These are phyloP conservation scores for Jacaranda mimosifolia DNA, from an alignment of 257 asterid genomes.

Conservation along the genomic window DNA sequence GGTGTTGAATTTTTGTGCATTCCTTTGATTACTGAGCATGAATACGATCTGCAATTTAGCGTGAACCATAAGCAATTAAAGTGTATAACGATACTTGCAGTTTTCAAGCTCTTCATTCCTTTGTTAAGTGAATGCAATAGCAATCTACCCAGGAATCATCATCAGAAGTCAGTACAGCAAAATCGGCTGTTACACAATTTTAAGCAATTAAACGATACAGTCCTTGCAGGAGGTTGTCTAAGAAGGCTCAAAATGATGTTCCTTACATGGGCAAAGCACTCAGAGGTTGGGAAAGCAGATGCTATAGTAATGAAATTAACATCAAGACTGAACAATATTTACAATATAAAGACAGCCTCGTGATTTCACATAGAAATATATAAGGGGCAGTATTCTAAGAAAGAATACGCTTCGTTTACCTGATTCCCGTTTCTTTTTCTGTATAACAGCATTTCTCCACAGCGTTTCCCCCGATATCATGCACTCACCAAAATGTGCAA, in stretches of 20 bases:
- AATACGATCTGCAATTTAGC: not conserved
- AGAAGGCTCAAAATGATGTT: not conserved
- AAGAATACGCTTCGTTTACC: slow-evolving; percentile 48
- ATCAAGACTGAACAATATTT: slow-evolving; percentile 7
- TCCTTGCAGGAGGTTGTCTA: not conserved
- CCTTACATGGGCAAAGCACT: not conserved
- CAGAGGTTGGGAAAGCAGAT: not conserved
- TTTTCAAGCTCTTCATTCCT: slow-evolving; percentile 74
- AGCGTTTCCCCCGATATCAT: slow-evolving; percentile 90
- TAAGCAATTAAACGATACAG: slow-evolving; percentile 18
- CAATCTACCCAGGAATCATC: slow-evolving; percentile 53
- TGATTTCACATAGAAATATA: slow-evolving; percentile 10
- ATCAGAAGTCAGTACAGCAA: slow-evolving; percentile 17
- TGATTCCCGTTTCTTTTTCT: slow-evolving; percentile 64
- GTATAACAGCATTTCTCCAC: slow-evolving; percentile 86
- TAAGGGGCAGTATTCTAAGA: not conserved
- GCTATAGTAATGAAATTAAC: slow-evolving; percentile 11
- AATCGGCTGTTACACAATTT: slow-evolving; percentile 3
- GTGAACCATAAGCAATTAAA: slow-evolving; percentile 3
- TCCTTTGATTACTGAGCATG: slow-evolving; percentile 1
- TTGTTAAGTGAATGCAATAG: slow-evolving; percentile 83
- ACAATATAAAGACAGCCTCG: slow-evolving; percentile 9
- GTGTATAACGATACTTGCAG: slow-evolving; percentile 91
- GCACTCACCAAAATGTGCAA: slow-evolving; percentile 80
- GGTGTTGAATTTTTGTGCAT: not conserved